These are phyloP conservation scores for Candida ascalaphidarum DNA, from an alignment of 805 yeast genomes.

Conservation along the genomic window DNA sequence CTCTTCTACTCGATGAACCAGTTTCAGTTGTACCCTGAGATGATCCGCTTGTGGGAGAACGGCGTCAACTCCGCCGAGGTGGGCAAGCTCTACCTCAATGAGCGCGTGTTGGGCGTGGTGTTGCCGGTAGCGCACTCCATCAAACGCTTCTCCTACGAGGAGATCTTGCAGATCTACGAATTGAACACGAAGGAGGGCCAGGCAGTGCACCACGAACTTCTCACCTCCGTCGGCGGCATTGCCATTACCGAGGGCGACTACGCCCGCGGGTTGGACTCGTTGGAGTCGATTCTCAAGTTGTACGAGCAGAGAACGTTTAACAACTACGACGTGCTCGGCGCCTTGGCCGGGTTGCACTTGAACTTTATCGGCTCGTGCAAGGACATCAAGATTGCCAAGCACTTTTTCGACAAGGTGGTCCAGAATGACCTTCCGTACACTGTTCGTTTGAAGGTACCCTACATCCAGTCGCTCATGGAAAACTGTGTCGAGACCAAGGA, in stretches of 20 bases:
- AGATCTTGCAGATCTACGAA: constrained; percentile 49
- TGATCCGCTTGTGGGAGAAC: constrained; percentile 62
- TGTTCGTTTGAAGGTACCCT: constrained; percentile 65
- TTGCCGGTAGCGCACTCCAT: constrained; percentile 58
- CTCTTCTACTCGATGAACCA: constrained; percentile 24
- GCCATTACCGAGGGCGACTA: constrained; percentile 59
- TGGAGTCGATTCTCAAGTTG: constrained; percentile 49
- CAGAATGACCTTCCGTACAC: constrained; percentile 63
- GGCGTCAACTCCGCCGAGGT: constrained; percentile 39
- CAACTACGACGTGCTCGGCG: constrained; percentile 28
- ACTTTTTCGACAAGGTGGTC: constrained; percentile 68
- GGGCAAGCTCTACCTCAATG: constrained; percentile 44
- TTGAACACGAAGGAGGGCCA: constrained; percentile 23
- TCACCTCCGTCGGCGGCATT: constrained; percentile 68
- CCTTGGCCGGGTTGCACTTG: constrained; percentile 66
- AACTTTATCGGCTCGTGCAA: constrained; percentile 71
- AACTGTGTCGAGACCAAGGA: constrained; percentile 52
- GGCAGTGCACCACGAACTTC: constrained; percentile 37
- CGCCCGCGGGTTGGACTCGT: constrained; percentile 54
- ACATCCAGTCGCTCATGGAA: constrained; percentile 53
- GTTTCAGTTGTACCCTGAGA: constrained; percentile 36
- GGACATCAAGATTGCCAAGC: constrained; percentile 62
- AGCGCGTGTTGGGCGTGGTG: constrained; percentile 59
- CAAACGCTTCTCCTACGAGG: constrained; percentile 53
- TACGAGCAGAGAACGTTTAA: constrained; percentile 22